Evolutionary conservation across 2,329 filamentous ascomycete species (phyloP), one percentile per base, ranked within the genome.

Genomic region (Fusarium udum): DNA sequence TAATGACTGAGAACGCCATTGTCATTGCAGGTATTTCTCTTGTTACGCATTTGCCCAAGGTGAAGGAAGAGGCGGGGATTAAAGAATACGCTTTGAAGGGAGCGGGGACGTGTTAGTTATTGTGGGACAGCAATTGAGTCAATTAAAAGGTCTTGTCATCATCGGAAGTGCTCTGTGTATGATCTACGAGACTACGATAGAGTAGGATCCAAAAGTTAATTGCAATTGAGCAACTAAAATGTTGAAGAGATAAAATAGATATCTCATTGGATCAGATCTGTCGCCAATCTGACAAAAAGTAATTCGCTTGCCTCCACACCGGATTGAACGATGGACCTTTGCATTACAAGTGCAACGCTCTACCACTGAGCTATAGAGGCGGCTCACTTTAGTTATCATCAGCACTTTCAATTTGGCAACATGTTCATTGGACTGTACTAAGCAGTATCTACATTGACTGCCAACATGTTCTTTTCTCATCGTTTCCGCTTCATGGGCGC

Each of bases 321-420:
- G 64, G 64, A 67, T 67, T 67, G 64, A 67, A 67, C 64, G 53
- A 67, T 67, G 64, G 64, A 67, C 64, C 64, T 67, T 67, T 67
- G 64, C 64, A 67, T 67, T 67, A 67, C 64, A 67, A 67, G 64
- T 67, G 64, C 64, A 60, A 67, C 64, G 64, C 64, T 67, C 64
- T 67, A 67, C 64, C 64, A 67, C 64, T 67, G 64, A 67, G 64
- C 64, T 66, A 67, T 67, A 67, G 32, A 67, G 64, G 64, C 64
- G 20, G 28, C 16, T 43, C 15, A 40, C 15, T 39, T 53, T n/a
- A 13, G 34, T 16, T 52, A 6, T 20, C 3, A 6, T 2, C 4
- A 3, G 3, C 4, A 0, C 0, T 0, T 0, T 9, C 14, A 28
- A 53, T 13, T 9, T 7, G 4, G 0, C 0, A 0, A 3, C 0